Evolutionary conservation across 2,329 filamentous ascomycete species (phyloP), one percentile per base, ranked within the genome.

Genomic region (Colletotrichum tofieldiae): DNA sequence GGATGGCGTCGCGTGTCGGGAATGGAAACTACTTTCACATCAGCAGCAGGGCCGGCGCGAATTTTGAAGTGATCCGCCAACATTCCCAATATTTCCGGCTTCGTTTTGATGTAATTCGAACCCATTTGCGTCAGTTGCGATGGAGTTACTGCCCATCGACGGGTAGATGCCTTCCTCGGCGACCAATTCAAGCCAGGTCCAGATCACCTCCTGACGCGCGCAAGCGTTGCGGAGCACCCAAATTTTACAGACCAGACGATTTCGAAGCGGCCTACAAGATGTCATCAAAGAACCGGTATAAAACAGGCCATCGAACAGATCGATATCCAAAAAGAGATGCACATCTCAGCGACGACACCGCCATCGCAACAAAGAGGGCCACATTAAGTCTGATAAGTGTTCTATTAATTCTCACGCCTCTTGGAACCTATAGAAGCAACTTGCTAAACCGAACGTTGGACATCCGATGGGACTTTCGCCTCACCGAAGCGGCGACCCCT

Each of bases 401-500:
- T 43, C 12, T 64, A 55, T 35, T 55, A 18, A 43, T 41, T 1
- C 49, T 26, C n/a, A 6, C n/a, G 37, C 14, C 26, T 45, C n/a
- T 47, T 9, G 16, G 11, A 20, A 29, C 5, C 32, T 63, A 18
- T 5, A 51, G 23, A 16, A 26, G 47, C 14, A 7, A 26, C n/a
- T 32, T 5, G 9, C n/a, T 20, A 16, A n/a, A 3, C 32, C 43
- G 20, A 49, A 6, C 12, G 14, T 18, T 35, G 2, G 29, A n/a
- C 26, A 43, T 43, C 12, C 43, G 20, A 37, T 35, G 54, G 3
- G 9, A 35, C 16, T 12, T 16, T 35, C 16, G 14, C 23, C n/a
- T 70, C 45, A 72, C 14, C 65, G 59, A 49, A 70, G 66, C 18
- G 70, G 70, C 7, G 70, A 72, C 18, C 70, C 84, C 73, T 84